A percentile compares a stretch with the other conserved stretches of the same genome.
phyloP scores from a whole-genome alignment of 2,329 filamentous ascomycete genomes.

The Colletotrichum horii region DNA sequence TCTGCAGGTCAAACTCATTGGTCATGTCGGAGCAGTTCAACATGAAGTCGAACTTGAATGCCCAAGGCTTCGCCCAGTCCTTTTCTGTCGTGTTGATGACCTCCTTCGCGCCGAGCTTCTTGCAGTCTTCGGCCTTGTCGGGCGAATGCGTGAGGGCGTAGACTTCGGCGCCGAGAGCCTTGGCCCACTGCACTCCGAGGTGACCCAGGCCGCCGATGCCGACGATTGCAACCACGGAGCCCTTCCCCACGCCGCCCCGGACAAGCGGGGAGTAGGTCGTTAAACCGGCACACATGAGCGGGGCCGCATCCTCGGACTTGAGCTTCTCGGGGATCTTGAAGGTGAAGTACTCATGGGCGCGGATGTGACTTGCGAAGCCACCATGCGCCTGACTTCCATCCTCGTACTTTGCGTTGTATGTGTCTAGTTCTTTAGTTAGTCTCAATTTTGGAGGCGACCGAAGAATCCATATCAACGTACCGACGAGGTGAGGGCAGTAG shows the following conservation, averaged over 20 bases:
- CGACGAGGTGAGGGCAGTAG: conserved; percentile 51
- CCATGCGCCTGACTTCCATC: conserved; percentile 69
- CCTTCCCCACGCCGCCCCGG: conserved; percentile 70
- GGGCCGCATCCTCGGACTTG: conserved; percentile 57
- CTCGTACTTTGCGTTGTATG: conserved; percentile 62
- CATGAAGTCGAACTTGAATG: conserved; percentile 55
- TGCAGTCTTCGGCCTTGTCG: conserved; percentile 63
- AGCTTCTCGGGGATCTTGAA: conserved; percentile 63
- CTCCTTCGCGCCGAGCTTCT: conserved; percentile 66
- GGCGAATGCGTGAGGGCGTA: conserved; percentile 68
- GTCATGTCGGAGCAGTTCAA: conserved; percentile 56
- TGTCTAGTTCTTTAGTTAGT: conserved; percentile 37
- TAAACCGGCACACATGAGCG: conserved; percentile 79
- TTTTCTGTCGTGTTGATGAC: conserved; percentile 53
- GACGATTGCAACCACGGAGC: conserved; percentile 73
- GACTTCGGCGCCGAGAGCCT: conserved; percentile 71
- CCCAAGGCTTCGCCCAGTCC: conserved; percentile 61
- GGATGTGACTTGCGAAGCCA: conserved; percentile 58
- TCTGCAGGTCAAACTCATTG: conserved; percentile 57
- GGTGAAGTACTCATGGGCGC: conserved; percentile 62
- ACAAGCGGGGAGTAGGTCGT: conserved; percentile 75
- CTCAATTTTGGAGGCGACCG: accelerated
- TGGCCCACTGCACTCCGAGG: conserved; percentile 73
- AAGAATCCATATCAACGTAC: conserved; percentile 24
- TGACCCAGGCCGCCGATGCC: conserved; percentile 79